Percentiles rank a stretch among this genome's conserved stretches.
These are phyloP conservation scores for Xenoacremonium recifei DNA, from an alignment of 2,329 filamentous ascomycete species.

Conservation along the genomic window DNA sequence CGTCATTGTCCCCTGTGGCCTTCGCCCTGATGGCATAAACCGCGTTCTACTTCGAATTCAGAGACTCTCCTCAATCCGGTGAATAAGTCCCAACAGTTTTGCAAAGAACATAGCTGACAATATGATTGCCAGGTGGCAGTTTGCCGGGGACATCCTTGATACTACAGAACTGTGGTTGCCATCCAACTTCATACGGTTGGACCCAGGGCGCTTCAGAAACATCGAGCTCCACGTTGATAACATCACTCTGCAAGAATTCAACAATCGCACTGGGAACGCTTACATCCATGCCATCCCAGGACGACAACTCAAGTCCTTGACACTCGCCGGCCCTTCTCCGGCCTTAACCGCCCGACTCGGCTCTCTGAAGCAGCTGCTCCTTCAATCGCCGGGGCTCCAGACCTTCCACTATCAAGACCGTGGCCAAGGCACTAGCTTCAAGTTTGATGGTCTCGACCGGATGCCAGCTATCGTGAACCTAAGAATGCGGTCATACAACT, in stretches of 20 bases:
- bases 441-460: conserved; percentile 37
- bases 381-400: conserved; percentile 33
- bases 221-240: conserved; percentile 40
- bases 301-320: conserved; percentile 38
- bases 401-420: conserved; percentile 43
- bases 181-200: conserved; percentile 35
- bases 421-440: conserved; percentile 45
- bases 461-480: conserved; percentile 43
- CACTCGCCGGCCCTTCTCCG: conserved; percentile 37
- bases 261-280: conserved; percentile 30
- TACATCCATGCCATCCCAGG: conserved; percentile 40
- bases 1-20: conserved; percentile 38
- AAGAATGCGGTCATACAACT: conserved; percentile 46
- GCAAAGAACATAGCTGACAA: conserved; percentile 11
- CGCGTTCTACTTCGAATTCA: conserved; percentile 34
- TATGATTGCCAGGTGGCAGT: conserved; percentile 35
- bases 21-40: conserved; percentile 36
- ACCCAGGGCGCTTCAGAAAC: conserved; percentile 25
- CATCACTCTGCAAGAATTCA: conserved; percentile 38
- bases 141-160: conserved; percentile 29
- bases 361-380: conserved; percentile 42
- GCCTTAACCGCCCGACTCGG: conserved; percentile 40
- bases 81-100: conserved; percentile 7
- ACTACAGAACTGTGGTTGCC: conserved; percentile 33
- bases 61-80: conserved; percentile 41